Evolutionary conservation across 306 rosid species (phyloP).

Genomic region (Vigna radiata): DNA sequence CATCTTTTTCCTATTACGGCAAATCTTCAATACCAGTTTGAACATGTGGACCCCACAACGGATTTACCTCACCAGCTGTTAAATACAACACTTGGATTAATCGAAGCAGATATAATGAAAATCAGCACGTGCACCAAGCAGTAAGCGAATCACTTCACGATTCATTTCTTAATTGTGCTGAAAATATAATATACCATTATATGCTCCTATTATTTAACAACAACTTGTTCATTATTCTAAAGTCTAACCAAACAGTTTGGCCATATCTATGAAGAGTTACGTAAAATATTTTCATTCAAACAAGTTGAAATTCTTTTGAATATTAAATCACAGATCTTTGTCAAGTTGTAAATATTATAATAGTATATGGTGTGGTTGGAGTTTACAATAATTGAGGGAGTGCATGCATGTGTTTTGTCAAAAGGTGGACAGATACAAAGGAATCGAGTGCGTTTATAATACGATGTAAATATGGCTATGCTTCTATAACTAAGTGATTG

Average conservation of each 20-base stretch:
- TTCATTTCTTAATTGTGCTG: slow-evolving; percentile 30
- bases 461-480: not conserved
- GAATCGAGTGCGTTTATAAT: slow-evolving; percentile 32
- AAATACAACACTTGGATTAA: not conserved
- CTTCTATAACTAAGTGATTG: not conserved
- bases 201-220: not conserved
- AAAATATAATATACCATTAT: not conserved
- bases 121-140: slow-evolving; percentile 49
- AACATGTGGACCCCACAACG: slow-evolving; percentile 32
- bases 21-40: slow-evolving; percentile 5
- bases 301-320: slow-evolving; percentile 54
- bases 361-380: slow-evolving; percentile 5
- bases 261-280: slow-evolving; percentile 36
- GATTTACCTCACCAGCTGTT: slow-evolving; percentile 26
- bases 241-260: slow-evolving; percentile 35
- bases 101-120: not conserved
- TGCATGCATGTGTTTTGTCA: slow-evolving; percentile 38
- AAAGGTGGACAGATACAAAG: slow-evolving; percentile 37
- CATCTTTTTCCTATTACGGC: not conserved
- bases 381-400: slow-evolving; percentile 33
- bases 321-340: slow-evolving; percentile 34
- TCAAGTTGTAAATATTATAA: slow-evolving; percentile 32
- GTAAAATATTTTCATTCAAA: slow-evolving; percentile 49
- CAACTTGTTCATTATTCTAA: slow-evolving; percentile 40
- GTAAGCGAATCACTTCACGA: slow-evolving; percentile 1